Conservation (phyloP, 768 basidiomycete genomes). For the Dendrothele bispora region DNA sequence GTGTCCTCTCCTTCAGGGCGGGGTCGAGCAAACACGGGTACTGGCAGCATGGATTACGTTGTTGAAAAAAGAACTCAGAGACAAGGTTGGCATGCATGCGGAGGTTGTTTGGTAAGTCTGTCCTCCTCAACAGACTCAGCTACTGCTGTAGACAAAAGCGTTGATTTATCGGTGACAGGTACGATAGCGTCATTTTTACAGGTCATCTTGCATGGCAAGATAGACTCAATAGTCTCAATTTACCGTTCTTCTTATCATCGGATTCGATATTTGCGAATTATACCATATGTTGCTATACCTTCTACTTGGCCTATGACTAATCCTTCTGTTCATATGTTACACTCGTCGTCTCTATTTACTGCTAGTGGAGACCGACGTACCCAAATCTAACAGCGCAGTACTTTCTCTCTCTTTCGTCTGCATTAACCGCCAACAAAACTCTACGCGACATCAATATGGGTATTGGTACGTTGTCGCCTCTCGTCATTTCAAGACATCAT, state of each 20-base stretch:
- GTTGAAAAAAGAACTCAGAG: conserved; percentile 61
- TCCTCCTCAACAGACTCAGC: too few species aligned
- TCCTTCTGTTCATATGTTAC: neutral
- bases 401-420: conserved; percentile 47
- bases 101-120: conserved; percentile 69
- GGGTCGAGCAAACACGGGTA: conserved; percentile 56
- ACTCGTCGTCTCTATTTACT: too few species aligned
- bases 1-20: conserved; percentile 45
- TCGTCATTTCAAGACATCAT: too few species aligned
- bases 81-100: conserved; percentile 63
- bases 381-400: conserved; percentile 56
- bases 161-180: conserved; percentile 38
- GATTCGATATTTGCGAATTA: conserved; percentile 79
- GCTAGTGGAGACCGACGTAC: conserved; percentile 62
- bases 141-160: too few species aligned
- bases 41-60: conserved; percentile 74
- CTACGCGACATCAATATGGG: conserved; percentile 66
- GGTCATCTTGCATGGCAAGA: conserved; percentile 77
- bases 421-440: conserved; percentile 25
- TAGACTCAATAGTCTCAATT: conserved; percentile 63
- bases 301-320: neutral
- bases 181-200: conserved; percentile 66
- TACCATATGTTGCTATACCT: conserved; percentile 42
- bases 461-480: neutral
- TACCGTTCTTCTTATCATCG: conserved; percentile 78